Base-by-base conservation (phyloP, 768 basidiomycete species). In the Lentinula guzmanii region DNA sequence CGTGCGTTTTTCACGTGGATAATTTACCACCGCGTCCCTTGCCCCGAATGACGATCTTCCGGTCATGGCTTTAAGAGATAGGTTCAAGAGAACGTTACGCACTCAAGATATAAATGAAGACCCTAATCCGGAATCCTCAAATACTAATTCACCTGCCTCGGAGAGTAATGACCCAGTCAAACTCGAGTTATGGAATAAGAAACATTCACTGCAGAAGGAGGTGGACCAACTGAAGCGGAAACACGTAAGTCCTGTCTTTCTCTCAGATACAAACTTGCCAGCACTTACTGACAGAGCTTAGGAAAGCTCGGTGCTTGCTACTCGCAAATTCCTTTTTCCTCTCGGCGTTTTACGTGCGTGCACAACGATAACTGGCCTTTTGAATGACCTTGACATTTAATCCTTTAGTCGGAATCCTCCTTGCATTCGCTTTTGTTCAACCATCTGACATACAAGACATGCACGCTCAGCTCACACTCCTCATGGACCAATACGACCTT, bases 401-500 rank as follows among this genome's bases (percentile, higher is more conserved):
- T 52, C 43, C 43, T 50, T 11, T 21, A 91, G 90, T 91, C 31
- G 90, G 91, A 6, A 74, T 82, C 9, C 68, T 86, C 46, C 70
- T 91, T 2, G 90, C 83, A 31, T 82, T 89, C 62, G 73, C 81
- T 8, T 78, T 90, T 63, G 79, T 91, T 57, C 83, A 90, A 62
- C 87, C 87, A 2, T 73, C 79, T 61, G 84, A 87, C 70, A 77
- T 90, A 5, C 82, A 84, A 57, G 85, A 85, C 58, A 80, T 92
- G 64, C 90, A 91, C 28, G 78, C 83, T 1, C 85, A 88, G 58
- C 74, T 93, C 48, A 72, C 83, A 0, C 73, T 91, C 2, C 71
- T 91, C 24, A 80, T 90, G 71, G 83, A 86, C 66, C 82, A 86
- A 67, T 90, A 90, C 63, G 89, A 91, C 56, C 71, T 92, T 58